These are phyloP conservation scores for Tanacetum coccineum DNA, from an alignment of 129 eudicot species.

Conservation along the genomic window DNA sequence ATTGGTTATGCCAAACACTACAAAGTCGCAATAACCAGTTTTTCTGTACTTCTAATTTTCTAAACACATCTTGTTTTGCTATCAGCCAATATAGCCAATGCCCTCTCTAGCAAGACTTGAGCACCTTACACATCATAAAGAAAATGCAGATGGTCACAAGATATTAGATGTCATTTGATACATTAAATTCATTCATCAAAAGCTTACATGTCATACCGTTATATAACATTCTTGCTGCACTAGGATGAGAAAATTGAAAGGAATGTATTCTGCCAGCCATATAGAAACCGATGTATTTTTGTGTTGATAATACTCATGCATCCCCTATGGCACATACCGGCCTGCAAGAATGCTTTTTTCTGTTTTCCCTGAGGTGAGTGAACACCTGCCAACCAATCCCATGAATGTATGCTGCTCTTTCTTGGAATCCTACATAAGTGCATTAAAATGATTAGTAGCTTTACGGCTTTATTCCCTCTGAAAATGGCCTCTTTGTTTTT, in stretches of 20 bases:
- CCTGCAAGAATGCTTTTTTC: neutral
- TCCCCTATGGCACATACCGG: neutral
- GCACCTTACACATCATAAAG: neutral
- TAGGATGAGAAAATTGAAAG: neutral
- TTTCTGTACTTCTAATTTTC: too few species aligned
- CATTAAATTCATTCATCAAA: neutral
- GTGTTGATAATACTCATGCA: neutral
- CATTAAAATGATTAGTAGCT: neutral
- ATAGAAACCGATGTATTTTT: too few species aligned
- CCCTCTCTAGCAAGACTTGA: neutral
- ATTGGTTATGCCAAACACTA: neutral
- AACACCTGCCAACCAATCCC: neutral
- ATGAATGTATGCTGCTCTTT: neutral
- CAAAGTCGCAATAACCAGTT: neutral
- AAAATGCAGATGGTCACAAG: neutral
- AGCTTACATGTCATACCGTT: neutral
- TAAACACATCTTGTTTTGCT: neutral
- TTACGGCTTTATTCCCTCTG: neutral
- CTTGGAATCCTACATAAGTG: neutral
- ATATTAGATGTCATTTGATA: neutral
- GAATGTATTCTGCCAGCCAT: neutral
- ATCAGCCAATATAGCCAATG: neutral
- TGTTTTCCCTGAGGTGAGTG: neutral
- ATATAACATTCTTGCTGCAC: neutral
- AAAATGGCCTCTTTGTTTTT: neutral